Base-by-base conservation (phyloP, 371 early-diverging fungal species). In the Syncephalastrum monosporum region DNA sequence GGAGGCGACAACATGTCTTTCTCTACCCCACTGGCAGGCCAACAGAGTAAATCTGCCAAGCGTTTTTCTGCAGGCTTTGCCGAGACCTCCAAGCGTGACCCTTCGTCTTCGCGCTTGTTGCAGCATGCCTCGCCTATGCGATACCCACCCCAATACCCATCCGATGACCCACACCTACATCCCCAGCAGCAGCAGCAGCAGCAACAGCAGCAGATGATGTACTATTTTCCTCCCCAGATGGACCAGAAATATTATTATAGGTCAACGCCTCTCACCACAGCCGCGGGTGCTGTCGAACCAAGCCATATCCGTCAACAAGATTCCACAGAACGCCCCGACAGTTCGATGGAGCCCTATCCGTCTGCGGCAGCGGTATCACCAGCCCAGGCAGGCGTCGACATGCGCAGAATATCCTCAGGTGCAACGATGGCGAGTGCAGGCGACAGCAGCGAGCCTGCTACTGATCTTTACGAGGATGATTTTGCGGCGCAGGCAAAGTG, bases 401-500 rank as follows among this genome's bases (percentile, higher is more conserved):
- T 23, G 23, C 47, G 23, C 23, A 16, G 19, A 19, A 46, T 46
- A 23, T 19, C 23, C 16, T 23, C 47, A 19, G 16, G 47, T 2
- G 23, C 47, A 46, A 46, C 47, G 15, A 19, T 23, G 19, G 47
- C 47, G 15, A 46, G 23, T 46, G 23, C 33, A 44, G 48, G 42
- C 41, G 49, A 29, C 5, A 24, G 21, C 33, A 33, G 42, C 10
- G 16, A 38, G 17, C 23, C 53, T 47, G 41, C 29, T 29, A n/a
- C 41, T 24, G 57, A 63, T 19, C 38, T 52, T 21, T 64, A 68
- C 38, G 64, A 68, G 19, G 69, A 64, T 48, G 64, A 64, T 25
- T 64, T 63, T 57, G 69, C 62, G 24, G 60, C 69, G 12, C 64
- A 64, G 59, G 64, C 64, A 51, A 68, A 68, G 69, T 68, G 61